A percentile compares a stretch with the other conserved stretches of the same genome.
Evolutionary conservation across 2,329 filamentous ascomycete genomes (phyloP).

Genomic region (Ophiostoma angusticollis): DNA sequence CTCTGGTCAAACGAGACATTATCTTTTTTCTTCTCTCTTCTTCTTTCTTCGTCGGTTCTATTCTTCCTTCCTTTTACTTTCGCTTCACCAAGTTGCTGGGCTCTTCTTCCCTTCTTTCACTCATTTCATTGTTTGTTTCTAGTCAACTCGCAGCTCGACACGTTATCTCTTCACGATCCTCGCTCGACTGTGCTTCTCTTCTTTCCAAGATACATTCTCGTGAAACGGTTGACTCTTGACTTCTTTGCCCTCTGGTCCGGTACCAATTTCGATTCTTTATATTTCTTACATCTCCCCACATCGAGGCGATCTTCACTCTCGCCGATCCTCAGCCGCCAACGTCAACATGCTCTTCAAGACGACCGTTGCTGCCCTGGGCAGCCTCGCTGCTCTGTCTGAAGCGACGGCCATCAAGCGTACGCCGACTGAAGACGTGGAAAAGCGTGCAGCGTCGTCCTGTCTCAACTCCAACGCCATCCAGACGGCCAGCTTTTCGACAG

Average conservation of each 20-base stretch:
- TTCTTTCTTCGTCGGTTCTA: slow-evolving; percentile 23
- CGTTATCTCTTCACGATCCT: not conserved
- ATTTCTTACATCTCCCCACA: no score
- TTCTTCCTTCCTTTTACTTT: slow-evolving; percentile 35
- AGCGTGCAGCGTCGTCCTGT: slow-evolving; percentile 20
- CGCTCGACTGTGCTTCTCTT: slow-evolving; percentile 8
- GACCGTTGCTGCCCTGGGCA: slow-evolving; percentile 34
- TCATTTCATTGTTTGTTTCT: not conserved
- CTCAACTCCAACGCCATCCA: slow-evolving; percentile 34
- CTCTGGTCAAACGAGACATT: slow-evolving; percentile 8
- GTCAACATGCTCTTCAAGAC: slow-evolving; percentile 41
- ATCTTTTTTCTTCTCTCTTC: slow-evolving; percentile 14
- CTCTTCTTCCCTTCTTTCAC: slow-evolving; percentile 27
- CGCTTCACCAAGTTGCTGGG: slow-evolving; percentile 19
- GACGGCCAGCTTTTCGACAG: slow-evolving; percentile 35
- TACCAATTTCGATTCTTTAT: slow-evolving; percentile 25
- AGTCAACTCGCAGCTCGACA: no score
- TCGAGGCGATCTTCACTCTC: slow-evolving; percentile 12
- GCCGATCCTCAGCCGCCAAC: slow-evolving; percentile 11
- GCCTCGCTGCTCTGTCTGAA: slow-evolving; percentile 32
- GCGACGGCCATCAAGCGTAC: slow-evolving; percentile 29
- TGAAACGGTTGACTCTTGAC: not conserved
- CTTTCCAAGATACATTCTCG: no score
- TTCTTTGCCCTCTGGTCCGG: slow-evolving; percentile 33
- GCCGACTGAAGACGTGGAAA: slow-evolving; percentile 25